phyloP scores from a whole-genome alignment of 2,329 filamentous ascomycete species.

The Claviceps sp. region DNA sequence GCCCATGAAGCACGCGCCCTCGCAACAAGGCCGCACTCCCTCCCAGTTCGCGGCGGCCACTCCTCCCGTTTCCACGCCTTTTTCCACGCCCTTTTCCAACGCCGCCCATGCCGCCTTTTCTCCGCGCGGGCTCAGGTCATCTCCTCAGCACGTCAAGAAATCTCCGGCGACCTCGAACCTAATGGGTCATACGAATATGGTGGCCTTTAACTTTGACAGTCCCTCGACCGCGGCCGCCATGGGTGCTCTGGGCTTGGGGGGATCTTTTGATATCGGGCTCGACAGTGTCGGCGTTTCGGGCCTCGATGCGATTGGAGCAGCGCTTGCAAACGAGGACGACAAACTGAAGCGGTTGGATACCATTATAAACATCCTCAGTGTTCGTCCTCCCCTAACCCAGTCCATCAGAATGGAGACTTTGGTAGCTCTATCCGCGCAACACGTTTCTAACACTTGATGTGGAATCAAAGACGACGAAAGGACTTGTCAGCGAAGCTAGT shows the following conservation, averaged over 20 bases:
- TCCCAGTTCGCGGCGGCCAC: slow-evolving; percentile 44
- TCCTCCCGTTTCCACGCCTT: slow-evolving; percentile 54
- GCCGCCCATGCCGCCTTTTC: slow-evolving; percentile 45
- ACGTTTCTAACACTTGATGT: background rate
- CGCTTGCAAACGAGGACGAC: slow-evolving; percentile 38
- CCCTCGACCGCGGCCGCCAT: slow-evolving; percentile 50
- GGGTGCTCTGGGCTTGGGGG: slow-evolving; percentile 38
- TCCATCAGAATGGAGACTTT: no score
- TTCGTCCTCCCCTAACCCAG: slow-evolving; percentile 16
- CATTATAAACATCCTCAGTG: slow-evolving; percentile 36
- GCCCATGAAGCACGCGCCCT: slow-evolving; percentile 31
- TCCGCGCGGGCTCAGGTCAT: slow-evolving; percentile 42
- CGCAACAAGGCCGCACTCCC: slow-evolving; percentile 30
- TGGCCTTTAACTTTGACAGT: slow-evolving; percentile 47
- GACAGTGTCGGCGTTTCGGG: slow-evolving; percentile 37
- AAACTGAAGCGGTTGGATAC: slow-evolving; percentile 39
- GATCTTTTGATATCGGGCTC: slow-evolving; percentile 37
- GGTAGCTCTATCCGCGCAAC: background rate
- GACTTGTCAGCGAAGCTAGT: slow-evolving; percentile 59
- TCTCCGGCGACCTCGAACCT: slow-evolving; percentile 43
- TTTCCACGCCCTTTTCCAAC: slow-evolving; percentile 52
- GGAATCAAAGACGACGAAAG: slow-evolving; percentile 30
- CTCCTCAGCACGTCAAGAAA: slow-evolving; percentile 51
- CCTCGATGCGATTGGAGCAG: slow-evolving; percentile 25
- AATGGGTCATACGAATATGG: slow-evolving; percentile 30